Evolutionary conservation across 805 yeast genomes (phyloP).

Genomic region (Yarrowia hollandica): DNA sequence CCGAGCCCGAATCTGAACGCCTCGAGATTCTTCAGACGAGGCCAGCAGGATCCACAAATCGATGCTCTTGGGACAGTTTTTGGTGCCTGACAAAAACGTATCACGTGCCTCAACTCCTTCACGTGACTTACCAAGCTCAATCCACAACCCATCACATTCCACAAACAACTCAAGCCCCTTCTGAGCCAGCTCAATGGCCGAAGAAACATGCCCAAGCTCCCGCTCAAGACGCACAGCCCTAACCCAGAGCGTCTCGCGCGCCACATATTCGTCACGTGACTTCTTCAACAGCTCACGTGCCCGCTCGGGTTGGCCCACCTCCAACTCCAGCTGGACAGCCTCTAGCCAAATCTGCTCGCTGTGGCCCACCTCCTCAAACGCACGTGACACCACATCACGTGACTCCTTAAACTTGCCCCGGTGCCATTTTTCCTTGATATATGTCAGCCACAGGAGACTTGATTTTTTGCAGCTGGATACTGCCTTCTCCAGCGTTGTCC

Average conservation of each 20-base stretch:
- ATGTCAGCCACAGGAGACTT: constrained; percentile 61
- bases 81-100: constrained; percentile 51
- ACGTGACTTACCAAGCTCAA: constrained; percentile 27
- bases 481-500: constrained; percentile 55
- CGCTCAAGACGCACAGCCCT: constrained; percentile 58
- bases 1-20: constrained; percentile 59
- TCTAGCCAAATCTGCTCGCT: constrained; percentile 69
- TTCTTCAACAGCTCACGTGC: constrained; percentile 45
- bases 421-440: constrained; percentile 68
- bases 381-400: constrained; percentile 52
- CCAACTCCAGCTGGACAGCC: constrained; percentile 61
- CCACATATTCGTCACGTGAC: constrained; percentile 44
- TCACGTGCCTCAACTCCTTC: constrained; percentile 49
- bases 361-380: constrained; percentile 47
- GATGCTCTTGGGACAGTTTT: constrained; percentile 47
- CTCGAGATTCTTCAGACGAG: constrained; percentile 48
- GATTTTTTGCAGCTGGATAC: constrained; percentile 50
- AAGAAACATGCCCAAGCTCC: constrained; percentile 41
- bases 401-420: constrained; percentile 54
- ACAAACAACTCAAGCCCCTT: constrained; percentile 55
- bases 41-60: constrained; percentile 60
- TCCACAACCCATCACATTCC: constrained; percentile 41
- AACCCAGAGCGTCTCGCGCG: constrained; percentile 57
- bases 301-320: constrained; percentile 42
- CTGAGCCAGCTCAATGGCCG: constrained; percentile 47